Conservation (phyloP, 768 basidiomycete genomes). For the Podaxis sp. region DNA sequence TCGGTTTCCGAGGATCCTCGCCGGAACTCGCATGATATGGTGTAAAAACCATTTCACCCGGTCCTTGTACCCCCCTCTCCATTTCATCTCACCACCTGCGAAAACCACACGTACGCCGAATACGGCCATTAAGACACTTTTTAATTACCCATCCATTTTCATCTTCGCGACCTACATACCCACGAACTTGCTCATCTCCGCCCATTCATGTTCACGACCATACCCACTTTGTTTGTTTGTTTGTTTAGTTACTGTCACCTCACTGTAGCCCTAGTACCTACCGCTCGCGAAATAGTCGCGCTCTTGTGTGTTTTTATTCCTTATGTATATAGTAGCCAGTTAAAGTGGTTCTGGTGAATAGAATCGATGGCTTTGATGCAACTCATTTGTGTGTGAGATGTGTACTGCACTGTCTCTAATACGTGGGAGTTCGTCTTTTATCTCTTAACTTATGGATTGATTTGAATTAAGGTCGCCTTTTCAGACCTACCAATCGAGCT, state of each 20-base stretch:
- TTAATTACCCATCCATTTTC: neutral
- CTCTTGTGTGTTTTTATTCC: constrained; percentile 14
- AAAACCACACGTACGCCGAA: neutral
- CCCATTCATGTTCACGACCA: neutral
- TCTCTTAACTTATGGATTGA: too few species aligned
- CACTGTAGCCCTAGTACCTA: constrained; percentile 15
- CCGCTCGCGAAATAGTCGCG: constrained; percentile 1
- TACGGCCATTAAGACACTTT: neutral
- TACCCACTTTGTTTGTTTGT: neutral
- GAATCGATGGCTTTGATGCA: neutral
- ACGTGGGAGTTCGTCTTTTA: too few species aligned
- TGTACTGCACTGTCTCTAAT: too few species aligned
- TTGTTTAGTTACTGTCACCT: neutral
- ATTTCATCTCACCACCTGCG: neutral
- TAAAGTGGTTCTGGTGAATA: constrained; percentile 3
- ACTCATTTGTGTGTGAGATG: neutral
- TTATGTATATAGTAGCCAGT: neutral
- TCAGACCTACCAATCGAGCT: neutral
- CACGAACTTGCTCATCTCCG: neutral
- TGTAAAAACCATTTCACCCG: neutral
- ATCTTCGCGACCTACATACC: neutral
- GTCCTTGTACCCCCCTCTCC: neutral
- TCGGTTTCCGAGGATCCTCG: constrained; percentile 5
- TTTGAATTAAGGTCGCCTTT: neutral
- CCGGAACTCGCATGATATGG: constrained; percentile 11